Base-by-base conservation (phyloP, 306 rosid species). In the Alnus rubra region DNA sequence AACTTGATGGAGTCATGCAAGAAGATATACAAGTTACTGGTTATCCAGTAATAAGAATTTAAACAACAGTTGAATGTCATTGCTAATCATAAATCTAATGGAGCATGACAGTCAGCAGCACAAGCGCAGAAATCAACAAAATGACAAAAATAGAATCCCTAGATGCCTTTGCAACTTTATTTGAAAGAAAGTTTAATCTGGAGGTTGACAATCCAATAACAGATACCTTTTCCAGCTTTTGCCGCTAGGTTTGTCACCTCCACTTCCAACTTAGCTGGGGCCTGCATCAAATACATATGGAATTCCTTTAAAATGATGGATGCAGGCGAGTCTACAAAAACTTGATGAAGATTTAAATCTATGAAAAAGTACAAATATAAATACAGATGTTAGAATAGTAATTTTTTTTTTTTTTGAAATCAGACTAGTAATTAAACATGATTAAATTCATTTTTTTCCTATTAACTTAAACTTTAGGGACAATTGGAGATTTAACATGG, bases 171-270 rank as follows among this genome's bases (percentile, higher is more conserved):
- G 47, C 58, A 55, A 76, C 50, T 52, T 35, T 48, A 31, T 55
- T 23, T 49, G 75, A 49, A 67, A 71, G 75, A 37, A 73, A 70
- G 37, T 69, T 56, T 23, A 77, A 64, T 33, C 69, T 75, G 54
- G 53, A 77, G 70, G 45, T 72, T 71, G 73, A 59, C 18, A 60
- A 44, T 68, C 8, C 56, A 2, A 51, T 56, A 64, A 75, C 37
- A 83, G 76, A 52, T 82, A 91, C 99, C 99, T 88, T 95, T 95
- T 69, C 99, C 99, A 64, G 99, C 98, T 87, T 91, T 95, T 37
- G 99, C 99, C 7, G 93, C 90, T 49, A 95, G 97, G 84, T 95
- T 95, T 76, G 99, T 93, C 78, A 95, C 92, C 86, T 95, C 99
- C 76, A 95, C 90, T 85, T 95, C 99, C 90, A 95, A 79, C 85